A percentile compares a stretch with the other conserved stretches of the same genome.
These are phyloP conservation scores for Eimeria maxima DNA, from an alignment of 169 alveolate genomes.

Conservation along the genomic window DNA sequence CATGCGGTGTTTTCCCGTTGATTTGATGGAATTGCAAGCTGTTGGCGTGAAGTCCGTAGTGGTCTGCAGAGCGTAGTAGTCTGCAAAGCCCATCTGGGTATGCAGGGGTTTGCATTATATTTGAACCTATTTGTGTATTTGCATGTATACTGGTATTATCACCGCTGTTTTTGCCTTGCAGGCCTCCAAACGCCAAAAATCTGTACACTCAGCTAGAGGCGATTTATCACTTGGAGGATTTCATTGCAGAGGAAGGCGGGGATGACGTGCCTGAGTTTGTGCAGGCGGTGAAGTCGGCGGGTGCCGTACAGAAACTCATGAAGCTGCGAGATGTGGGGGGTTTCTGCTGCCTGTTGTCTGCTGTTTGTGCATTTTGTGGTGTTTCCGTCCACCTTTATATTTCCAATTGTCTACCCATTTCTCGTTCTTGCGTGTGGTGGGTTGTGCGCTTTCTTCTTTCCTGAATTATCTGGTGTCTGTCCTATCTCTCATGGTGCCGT, in stretches of 20 bases:
- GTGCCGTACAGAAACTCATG: conserved; percentile 89
- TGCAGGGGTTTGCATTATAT: neutral
- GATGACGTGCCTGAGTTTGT: conserved; percentile 91
- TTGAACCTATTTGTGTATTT: conserved; percentile 23
- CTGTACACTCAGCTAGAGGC: conserved; percentile 94
- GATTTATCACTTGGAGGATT: conserved; percentile 93
- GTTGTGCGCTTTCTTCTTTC: no score
- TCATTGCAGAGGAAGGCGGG: conserved; percentile 91
- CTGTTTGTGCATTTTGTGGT: no score
- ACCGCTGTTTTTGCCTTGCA: conserved; percentile 82
- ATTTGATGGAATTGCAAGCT: no score
- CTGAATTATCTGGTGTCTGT: no score
- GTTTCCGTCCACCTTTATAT: no score
- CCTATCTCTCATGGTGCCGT: no score
- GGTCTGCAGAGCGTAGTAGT: neutral
- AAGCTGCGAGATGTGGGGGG: conserved; percentile 69
- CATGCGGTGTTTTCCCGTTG: no score
- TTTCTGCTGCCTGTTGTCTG: no score
- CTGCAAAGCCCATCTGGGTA: neutral
- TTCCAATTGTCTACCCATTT: no score
- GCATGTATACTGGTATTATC: conserved; percentile 53
- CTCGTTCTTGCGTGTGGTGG: no score
- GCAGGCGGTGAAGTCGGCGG: conserved; percentile 89
- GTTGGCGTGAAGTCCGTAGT: no score
- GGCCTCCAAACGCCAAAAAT: conserved; percentile 88